Percentiles rank a stretch among this genome's conserved stretches.
These are phyloP conservation scores for Mariannaea sp. DNA, from an alignment of 2,329 filamentous ascomycete species.

Conservation along the genomic window DNA sequence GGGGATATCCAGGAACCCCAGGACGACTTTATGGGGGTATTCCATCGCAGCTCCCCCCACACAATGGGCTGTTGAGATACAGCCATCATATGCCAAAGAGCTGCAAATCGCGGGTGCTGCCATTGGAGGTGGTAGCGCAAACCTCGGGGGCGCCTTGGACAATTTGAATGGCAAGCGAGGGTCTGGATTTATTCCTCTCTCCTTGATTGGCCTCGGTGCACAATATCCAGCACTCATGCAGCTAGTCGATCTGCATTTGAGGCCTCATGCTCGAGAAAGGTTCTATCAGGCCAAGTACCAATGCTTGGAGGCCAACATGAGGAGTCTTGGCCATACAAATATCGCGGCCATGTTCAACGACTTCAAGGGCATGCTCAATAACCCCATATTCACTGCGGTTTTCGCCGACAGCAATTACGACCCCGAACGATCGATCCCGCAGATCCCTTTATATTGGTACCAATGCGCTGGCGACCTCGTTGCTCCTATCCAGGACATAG, in stretches of 20 bases:
- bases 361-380: constrained; percentile 37
- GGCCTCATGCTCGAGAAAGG: constrained; percentile 33
- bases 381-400: constrained; percentile 36
- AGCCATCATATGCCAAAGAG: constrained; percentile 35
- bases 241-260: constrained; percentile 25
- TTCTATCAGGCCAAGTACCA: constrained; percentile 36
- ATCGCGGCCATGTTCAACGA: constrained; percentile 49
- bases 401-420: constrained; percentile 36
- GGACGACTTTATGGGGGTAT: constrained; percentile 51
- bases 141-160: constrained; percentile 22
- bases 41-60: constrained; percentile 34
- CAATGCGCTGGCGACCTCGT: constrained; percentile 55
- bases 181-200: constrained; percentile 31
- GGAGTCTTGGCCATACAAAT: constrained; percentile 41
- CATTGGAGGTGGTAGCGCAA: constrained; percentile 33
- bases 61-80: constrained; percentile 34
- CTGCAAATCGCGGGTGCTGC: constrained; percentile 35
- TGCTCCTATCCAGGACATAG: constrained; percentile 49
- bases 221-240: constrained; percentile 28
- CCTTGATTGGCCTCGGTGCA: constrained; percentile 30
- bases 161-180: constrained; percentile 22
- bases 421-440: constrained; percentile 41
- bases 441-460: constrained; percentile 56
- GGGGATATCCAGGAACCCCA: constrained; percentile 40
- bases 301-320: constrained; percentile 33